Percentiles rank a stretch among this genome's conserved stretches.
Conservation (phyloP, 1,284 basidiomycete species). For the Sanghuangporus baumii region DNA sequence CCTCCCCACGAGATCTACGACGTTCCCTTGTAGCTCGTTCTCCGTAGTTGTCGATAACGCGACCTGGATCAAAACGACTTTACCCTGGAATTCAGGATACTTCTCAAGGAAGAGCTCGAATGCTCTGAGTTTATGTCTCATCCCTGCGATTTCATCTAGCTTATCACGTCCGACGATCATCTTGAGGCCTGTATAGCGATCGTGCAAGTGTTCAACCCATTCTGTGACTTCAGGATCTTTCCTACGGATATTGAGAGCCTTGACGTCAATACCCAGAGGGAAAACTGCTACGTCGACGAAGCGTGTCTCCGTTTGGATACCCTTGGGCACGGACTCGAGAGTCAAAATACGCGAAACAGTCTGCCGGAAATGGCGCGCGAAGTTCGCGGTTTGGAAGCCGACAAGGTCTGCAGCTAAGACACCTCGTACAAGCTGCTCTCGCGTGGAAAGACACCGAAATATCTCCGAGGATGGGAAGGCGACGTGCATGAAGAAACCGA, state of each 20-base stretch:
- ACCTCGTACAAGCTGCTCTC: constrained; percentile 62
- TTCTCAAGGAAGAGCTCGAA: constrained; percentile 82
- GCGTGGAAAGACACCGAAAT: constrained; percentile 75
- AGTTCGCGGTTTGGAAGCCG: constrained; percentile 84
- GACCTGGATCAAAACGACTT: constrained; percentile 82
- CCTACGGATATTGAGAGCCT: constrained; percentile 60
- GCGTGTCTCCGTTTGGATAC: constrained; percentile 57
- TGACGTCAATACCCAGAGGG: constrained; percentile 87
- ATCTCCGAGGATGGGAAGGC: constrained; percentile 87
- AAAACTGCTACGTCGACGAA: constrained; percentile 86
- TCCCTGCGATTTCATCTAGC: constrained; percentile 80
- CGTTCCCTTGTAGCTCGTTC: constrained; percentile 69
- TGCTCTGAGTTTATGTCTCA: constrained; percentile 76
- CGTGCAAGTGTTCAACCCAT: constrained; percentile 71
- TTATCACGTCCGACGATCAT: constrained; percentile 86
- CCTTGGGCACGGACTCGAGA: constrained; percentile 79
- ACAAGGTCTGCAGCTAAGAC: constrained; percentile 70
- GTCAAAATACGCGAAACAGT: constrained; percentile 79
- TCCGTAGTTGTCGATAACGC: constrained; percentile 79
- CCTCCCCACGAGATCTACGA: constrained; percentile 72
- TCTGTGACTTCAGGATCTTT: constrained; percentile 75
- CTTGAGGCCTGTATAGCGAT: constrained; percentile 80
- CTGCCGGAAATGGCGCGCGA: constrained; percentile 75
- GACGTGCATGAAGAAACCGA: constrained; percentile 88
- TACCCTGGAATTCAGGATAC: constrained; percentile 72